Conservation (phyloP, 352 stramenopile species). For the Pythium aphanidermatum region DNA sequence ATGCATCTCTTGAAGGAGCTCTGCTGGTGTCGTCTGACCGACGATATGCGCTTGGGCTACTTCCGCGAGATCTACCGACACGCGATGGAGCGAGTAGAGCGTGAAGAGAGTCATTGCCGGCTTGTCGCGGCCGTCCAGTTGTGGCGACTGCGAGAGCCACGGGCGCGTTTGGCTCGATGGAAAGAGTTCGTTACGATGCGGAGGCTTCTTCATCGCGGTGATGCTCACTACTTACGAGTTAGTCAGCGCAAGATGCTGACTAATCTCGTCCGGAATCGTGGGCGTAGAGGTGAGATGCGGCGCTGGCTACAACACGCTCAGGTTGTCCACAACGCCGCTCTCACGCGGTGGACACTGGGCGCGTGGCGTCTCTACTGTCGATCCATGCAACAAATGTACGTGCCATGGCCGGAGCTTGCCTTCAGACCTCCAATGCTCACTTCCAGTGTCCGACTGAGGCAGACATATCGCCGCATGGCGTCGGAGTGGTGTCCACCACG, state of each 20-base stretch:
- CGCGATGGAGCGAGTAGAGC: constrained; percentile 27
- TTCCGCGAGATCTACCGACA: constrained; percentile 42
- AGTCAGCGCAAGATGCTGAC: constrained; percentile 22
- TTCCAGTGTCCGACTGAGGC: background rate
- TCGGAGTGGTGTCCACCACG: constrained; percentile 23
- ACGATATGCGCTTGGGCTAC: constrained; percentile 50
- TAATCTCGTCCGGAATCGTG: constrained; percentile 18
- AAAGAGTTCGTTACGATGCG: constrained; percentile 31
- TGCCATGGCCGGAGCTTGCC: background rate
- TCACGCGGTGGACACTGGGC: constrained; percentile 27
- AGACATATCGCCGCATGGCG: constrained; percentile 36
- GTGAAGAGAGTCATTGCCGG: constrained; percentile 27
- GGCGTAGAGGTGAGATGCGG: constrained; percentile 22
- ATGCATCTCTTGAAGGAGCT: constrained; percentile 24
- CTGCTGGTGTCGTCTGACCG: constrained; percentile 48
- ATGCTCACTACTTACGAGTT: constrained; percentile 21
- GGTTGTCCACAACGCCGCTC: constrained; percentile 14
- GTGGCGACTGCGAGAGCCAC: constrained; percentile 42
- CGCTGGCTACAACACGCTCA: constrained; percentile 12
- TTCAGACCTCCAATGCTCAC: background rate
- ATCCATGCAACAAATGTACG: constrained; percentile 44
- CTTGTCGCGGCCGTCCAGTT: constrained; percentile 32
- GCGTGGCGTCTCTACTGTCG: constrained; percentile 34
- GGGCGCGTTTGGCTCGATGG: constrained; percentile 36
- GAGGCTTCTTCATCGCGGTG: constrained; percentile 24